Conservation (phyloP, 192 early-diverging fungal genomes). For the Diversispora epigaea region DNA sequence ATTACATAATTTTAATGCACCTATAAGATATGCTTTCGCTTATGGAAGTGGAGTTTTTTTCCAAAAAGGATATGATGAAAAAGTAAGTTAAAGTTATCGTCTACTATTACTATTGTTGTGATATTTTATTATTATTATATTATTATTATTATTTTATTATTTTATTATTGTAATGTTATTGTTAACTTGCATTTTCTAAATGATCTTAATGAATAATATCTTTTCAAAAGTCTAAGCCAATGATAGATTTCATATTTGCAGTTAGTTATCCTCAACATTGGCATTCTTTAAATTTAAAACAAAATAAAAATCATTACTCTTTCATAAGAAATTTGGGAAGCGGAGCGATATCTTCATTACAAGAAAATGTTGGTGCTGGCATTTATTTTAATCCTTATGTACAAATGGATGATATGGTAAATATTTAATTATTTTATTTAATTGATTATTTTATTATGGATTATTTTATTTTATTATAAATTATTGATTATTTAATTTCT, state of each 20-base stretch:
- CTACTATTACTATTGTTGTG: not conserved
- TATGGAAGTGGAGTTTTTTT: slow-evolving; percentile 95
- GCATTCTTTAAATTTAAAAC: slow-evolving; percentile 95
- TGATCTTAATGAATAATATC: too few species aligned
- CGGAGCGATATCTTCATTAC: slow-evolving; percentile 66
- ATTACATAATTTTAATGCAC: slow-evolving; percentile 51
- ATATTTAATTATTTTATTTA: slow-evolving; percentile 20
- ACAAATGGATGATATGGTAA: slow-evolving; percentile 80
- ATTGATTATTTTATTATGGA: too few species aligned
- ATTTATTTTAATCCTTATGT: slow-evolving; percentile 97
- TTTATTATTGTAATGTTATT: too few species aligned
- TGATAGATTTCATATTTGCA: slow-evolving; percentile 96
- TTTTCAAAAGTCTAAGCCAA: slow-evolving; percentile 60
- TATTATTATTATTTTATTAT: not conserved
- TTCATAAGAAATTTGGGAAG: slow-evolving; percentile 72
- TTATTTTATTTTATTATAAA: too few species aligned
- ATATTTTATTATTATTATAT: not conserved
- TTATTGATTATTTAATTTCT: too few species aligned
- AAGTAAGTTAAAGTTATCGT: slow-evolving; percentile 36
- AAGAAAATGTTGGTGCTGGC: slow-evolving; percentile 85
- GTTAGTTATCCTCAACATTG: slow-evolving; percentile 95
- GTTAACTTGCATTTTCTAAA: not conserved
- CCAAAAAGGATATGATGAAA: slow-evolving; percentile 76
- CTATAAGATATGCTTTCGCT: slow-evolving; percentile 82
- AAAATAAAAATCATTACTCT: slow-evolving; percentile 93